Evolutionary conservation across 495 filamentous ascomycete genomes (phyloP).

Genomic region (Articulospora tetracladia): DNA sequence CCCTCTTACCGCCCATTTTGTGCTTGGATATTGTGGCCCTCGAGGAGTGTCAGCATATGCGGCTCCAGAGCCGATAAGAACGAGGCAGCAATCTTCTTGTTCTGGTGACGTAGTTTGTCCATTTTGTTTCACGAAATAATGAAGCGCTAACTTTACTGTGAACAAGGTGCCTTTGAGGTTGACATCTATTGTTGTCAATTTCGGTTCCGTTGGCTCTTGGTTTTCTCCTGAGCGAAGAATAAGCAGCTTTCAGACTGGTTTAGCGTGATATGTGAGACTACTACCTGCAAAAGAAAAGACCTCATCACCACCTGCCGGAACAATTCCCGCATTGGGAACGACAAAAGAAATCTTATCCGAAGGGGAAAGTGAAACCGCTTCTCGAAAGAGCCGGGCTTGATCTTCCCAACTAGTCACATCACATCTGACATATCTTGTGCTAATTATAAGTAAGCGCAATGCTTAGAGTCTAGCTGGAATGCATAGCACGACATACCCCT

Average conservation of each 20-base stretch:
- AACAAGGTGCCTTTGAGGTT: constrained; percentile 38
- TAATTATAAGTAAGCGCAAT: background rate
- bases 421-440: constrained; percentile 26
- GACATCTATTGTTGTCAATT: constrained; percentile 35
- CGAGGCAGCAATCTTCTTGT: constrained; percentile 4
- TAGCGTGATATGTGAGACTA: background rate
- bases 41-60: background rate
- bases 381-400: constrained; percentile 26
- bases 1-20: constrained; percentile 7
- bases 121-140: constrained; percentile 32
- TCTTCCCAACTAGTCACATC: constrained; percentile 30
- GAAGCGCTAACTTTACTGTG: constrained; percentile 39
- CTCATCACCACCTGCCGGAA: constrained; percentile 12
- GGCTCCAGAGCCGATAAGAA: constrained; percentile 6
- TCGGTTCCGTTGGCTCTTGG: constrained; percentile 31
- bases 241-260: background rate
- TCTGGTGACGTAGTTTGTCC: background rate
- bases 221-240: constrained; percentile 25
- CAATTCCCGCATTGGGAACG: constrained; percentile 41
- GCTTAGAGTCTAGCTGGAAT: too few species aligned
- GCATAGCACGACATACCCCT: constrained; percentile 4
- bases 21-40: constrained; percentile 5
- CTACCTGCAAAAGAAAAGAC: constrained; percentile 33
- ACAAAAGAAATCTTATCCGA: constrained; percentile 25
- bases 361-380: constrained; percentile 21